A percentile compares a stretch with the other conserved stretches of the same genome.
Evolutionary conservation across 352 stramenopile genomes (phyloP).

Genomic region (Phytopythium oedochilum): DNA sequence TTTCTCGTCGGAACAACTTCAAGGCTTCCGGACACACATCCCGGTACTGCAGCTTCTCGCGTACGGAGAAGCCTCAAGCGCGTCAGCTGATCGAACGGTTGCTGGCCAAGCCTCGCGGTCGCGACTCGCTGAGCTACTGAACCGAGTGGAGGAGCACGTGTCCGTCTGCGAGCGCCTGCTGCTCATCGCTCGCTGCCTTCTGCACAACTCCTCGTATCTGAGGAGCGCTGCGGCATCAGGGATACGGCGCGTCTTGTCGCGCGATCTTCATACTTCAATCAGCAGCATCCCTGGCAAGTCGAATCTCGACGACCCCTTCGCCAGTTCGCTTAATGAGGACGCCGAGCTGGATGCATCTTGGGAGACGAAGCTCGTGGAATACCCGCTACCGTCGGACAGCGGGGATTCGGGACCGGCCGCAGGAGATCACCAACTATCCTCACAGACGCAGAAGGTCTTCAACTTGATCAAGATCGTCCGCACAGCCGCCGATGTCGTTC

Average conservation of each 20-base stretch:
- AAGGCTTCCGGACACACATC: conserved; percentile 17
- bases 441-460: conserved; percentile 22
- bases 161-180: conserved; percentile 12
- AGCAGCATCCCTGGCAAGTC: background rate
- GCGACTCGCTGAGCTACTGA: conserved; percentile 33
- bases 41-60: conserved; percentile 57
- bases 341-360: conserved; percentile 8
- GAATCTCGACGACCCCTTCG: conserved; percentile 24
- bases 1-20: conserved; percentile 12
- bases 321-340: conserved; percentile 2
- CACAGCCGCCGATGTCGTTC: conserved; percentile 7
- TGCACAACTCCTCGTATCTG: conserved; percentile 45
- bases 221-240: conserved; percentile 40
- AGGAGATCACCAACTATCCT: conserved; percentile 20
- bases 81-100: conserved; percentile 12
- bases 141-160: conserved; percentile 28
- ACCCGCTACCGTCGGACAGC: conserved; percentile 13
- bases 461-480: conserved; percentile 21
- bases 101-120: conserved; percentile 15
- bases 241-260: conserved; percentile 28
- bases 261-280: conserved; percentile 5
- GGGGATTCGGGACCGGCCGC: background rate
- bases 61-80: conserved; percentile 30
- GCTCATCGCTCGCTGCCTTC: conserved; percentile 40
- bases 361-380: conserved; percentile 22